These are phyloP conservation scores for Colletotrichum cordylinicola DNA, from an alignment of 2,329 filamentous ascomycete genomes.

Conservation along the genomic window DNA sequence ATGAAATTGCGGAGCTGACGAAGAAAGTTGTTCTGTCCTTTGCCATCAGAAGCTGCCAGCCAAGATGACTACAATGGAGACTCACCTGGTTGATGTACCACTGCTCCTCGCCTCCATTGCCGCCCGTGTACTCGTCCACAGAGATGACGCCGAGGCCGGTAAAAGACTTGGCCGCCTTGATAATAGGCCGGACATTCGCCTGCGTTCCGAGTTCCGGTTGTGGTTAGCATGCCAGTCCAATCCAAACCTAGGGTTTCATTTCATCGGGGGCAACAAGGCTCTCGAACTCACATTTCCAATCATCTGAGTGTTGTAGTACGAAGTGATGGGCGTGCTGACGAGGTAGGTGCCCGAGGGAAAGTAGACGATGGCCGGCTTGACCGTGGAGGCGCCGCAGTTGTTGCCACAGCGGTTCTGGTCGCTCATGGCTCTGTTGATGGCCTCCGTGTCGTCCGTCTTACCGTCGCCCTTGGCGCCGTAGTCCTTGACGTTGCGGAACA, in stretches of 20 bases:
- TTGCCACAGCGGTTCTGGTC: constrained; percentile 38
- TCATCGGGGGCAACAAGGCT: background rate
- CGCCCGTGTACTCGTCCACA: constrained; percentile 39
- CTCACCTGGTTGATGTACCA: constrained; percentile 30
- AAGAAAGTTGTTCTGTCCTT: constrained; percentile 64
- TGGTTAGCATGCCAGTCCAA: background rate
- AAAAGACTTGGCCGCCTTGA: constrained; percentile 60
- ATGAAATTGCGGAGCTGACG: constrained; percentile 70
- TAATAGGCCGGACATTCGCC: constrained; percentile 58
- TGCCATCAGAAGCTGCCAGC: constrained; percentile 31
- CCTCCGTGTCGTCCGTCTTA: constrained; percentile 57
- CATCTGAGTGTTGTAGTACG: constrained; percentile 69
- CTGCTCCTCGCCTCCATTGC: constrained; percentile 33
- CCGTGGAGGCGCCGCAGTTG: constrained; percentile 34
- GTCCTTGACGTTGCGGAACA: constrained; percentile 47
- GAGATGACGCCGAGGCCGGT: constrained; percentile 61
- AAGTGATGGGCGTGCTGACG: constrained; percentile 42
- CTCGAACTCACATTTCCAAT: constrained; percentile 52
- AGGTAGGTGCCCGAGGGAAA: constrained; percentile 58
- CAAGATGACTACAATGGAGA: background rate
- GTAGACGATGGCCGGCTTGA: constrained; percentile 29
- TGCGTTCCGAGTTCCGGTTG: background rate
- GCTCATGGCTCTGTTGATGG: constrained; percentile 53
- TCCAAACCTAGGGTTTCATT: background rate
- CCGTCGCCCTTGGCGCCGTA: constrained; percentile 38